Evolutionary conservation across 805 yeast species (phyloP).

Genomic region (Starmerella vitae): DNA sequence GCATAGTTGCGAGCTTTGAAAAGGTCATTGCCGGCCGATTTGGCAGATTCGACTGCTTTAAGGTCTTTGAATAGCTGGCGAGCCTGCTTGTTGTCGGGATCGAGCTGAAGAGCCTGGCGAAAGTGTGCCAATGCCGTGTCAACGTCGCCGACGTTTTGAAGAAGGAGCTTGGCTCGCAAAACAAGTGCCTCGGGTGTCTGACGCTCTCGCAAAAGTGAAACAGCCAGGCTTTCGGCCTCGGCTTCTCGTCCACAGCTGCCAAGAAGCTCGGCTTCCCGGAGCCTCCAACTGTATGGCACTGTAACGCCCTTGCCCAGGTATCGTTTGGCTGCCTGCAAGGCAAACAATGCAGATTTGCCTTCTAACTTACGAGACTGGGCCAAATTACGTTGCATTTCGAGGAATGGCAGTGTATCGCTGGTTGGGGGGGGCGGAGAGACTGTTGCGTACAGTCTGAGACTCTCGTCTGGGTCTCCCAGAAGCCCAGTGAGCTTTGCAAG

Average conservation of each 20-base stretch:
- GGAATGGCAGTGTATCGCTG: conserved; percentile 23
- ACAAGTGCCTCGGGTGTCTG: conserved; percentile 31
- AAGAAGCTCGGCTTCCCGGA: conserved; percentile 25
- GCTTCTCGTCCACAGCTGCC: conserved; percentile 25
- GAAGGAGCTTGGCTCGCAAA: conserved; percentile 27
- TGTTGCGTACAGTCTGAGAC: conserved; percentile 23
- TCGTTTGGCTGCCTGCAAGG: conserved; percentile 29
- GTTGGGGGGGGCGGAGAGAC: conserved; percentile 16
- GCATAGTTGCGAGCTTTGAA: conserved; percentile 52
- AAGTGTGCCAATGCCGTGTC: conserved; percentile 29
- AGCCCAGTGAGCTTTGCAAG: conserved; percentile 28
- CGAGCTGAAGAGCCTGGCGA: conserved; percentile 30
- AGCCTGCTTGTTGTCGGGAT: conserved; percentile 31
- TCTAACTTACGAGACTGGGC: conserved; percentile 26
- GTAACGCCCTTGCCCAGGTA: conserved; percentile 27
- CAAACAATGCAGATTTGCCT: conserved; percentile 27
- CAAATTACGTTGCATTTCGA: conserved; percentile 29
- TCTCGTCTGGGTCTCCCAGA: conserved; percentile 28
- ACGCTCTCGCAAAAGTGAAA: conserved; percentile 28
- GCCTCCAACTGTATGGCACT: conserved; percentile 28
- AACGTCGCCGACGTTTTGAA: conserved; percentile 30
- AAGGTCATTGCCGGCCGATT: conserved; percentile 50
- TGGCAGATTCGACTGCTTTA: conserved; percentile 27
- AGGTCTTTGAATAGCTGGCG: conserved; percentile 24
- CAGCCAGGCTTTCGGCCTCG: conserved; percentile 29